These are phyloP conservation scores for Nicotiana otophora DNA, from an alignment of 257 asterid species.

Conservation along the genomic window DNA sequence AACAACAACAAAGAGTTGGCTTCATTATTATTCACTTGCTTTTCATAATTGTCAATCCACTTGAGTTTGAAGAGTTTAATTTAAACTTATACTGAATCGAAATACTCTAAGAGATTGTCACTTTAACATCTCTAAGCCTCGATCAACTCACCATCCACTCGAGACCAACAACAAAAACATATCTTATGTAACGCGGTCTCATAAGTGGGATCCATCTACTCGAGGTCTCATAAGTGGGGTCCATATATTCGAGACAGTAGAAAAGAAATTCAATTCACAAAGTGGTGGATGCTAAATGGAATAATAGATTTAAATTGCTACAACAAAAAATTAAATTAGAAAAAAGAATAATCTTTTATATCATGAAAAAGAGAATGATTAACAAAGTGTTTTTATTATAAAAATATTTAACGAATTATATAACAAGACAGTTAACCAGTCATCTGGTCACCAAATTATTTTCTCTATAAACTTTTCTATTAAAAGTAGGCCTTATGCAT, in stretches of 20 bases:
- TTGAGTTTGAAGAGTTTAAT: neutral
- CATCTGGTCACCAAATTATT: neutral
- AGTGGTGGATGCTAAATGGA: neutral
- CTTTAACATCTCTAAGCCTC: neutral
- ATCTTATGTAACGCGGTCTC: too few relatives aligned
- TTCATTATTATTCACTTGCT: neutral
- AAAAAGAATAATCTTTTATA: too few relatives aligned
- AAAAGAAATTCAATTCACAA: neutral
- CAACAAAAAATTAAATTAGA: neutral
- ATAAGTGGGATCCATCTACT: neutral
- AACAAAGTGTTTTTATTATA: neutral
- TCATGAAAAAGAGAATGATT: neutral
- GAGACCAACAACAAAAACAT: neutral
- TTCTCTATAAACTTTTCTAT: neutral
- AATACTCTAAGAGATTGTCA: neutral
- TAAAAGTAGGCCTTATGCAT: neutral
- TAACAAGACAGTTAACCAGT: slow-evolving; percentile 1
- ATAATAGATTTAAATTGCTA: neutral
- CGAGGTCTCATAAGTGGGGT: too few relatives aligned
- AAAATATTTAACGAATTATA: neutral
- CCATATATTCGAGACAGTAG: too few relatives aligned
- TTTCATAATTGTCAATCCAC: neutral
- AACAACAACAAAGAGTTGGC: neutral
- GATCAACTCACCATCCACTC: neutral
- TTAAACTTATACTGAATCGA: too few relatives aligned